Evolutionary conservation across 106 monocot species (phyloP), one percentile per base, ranked within the genome.

Genomic region (Triglochin maritima): DNA sequence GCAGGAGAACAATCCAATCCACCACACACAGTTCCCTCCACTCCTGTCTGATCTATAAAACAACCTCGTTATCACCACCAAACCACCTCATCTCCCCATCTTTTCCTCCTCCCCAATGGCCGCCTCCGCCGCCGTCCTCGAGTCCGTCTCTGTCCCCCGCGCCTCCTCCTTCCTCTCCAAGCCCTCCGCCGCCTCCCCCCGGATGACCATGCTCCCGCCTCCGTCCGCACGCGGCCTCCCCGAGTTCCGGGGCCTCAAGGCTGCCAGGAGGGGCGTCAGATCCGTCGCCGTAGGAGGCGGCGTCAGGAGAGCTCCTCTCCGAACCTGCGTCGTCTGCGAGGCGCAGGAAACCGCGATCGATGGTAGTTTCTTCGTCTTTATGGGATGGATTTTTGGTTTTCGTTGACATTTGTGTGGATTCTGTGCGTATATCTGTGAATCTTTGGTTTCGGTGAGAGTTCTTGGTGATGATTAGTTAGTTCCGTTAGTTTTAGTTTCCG

Each of bases 261-360:
- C 50, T 2, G 14, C 47, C n/a, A 61, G 41, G 47, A 48, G 49
- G 49, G 13, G 12, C 42, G 42, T 62, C 61, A 71, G 17, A 48
- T 17, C 48, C 15, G 49, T 46, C 12, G 13, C 44, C 46, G 45
- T 29, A 4, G 14, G 4, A 10, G 8, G 4, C 17, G 17, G 71
- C 6, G 3, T 11, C 12, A 29, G n/a, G 14, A 57, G 56, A 71
- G 60, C 50, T 51, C 7, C 41, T 53, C 62, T 49, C 10, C 60
- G 71, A 3, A n/a, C 61, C 12, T 47, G 49, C 43, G 71, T 71
- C 29, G 61, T 71, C 49, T 50, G 71, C 44, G 61, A 71, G 60
- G 42, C 49, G 29, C 60, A 16, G 50, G 61, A 62, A 4, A 57
- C 50, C 4, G 15, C 71, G 8, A 15, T 15, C 9, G 60, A 71